Conservation (phyloP, 2,329 filamentous ascomycete species). For the Claviceps cyperi region DNA sequence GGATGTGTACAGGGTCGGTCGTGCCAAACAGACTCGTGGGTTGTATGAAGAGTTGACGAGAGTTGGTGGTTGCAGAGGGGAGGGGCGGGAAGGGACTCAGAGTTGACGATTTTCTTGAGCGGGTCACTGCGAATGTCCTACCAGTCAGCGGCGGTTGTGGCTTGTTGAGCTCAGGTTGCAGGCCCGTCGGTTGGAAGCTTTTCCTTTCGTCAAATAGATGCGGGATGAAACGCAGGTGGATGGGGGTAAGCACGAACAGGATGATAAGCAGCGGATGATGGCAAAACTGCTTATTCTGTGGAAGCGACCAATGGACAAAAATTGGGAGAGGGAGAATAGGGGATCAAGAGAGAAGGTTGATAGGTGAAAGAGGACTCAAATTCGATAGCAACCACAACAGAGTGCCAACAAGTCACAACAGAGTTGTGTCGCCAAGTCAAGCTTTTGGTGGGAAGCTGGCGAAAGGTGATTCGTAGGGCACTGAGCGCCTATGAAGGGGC, state of each 20-base stretch:
- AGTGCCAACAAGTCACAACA: neutral
- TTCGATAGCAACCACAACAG: neutral
- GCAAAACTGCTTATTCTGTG: neutral
- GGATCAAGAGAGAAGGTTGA: neutral
- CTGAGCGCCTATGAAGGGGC: neutral
- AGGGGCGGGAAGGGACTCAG: neutral
- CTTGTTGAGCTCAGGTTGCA: conserved; percentile 4
- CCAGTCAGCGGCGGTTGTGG: conserved; percentile 2
- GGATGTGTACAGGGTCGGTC: conserved; percentile 4
- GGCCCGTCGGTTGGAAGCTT: neutral
- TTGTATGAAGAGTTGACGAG: neutral
- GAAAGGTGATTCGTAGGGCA: neutral
- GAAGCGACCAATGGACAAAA: neutral
- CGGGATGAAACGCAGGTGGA: neutral
- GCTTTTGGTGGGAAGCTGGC: conserved; percentile 3
- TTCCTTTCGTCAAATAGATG: neutral
- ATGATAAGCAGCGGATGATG: neutral
- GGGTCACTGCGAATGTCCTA: conserved; percentile 3
- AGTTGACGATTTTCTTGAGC: conserved; percentile 5
- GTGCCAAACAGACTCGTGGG: conserved; percentile 4
- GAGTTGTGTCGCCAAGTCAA: too few relatives aligned
- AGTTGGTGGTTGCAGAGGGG: conserved; percentile 5
- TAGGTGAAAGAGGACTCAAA: neutral
- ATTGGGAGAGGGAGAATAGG: neutral
- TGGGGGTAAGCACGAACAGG: neutral